phyloP scores from a whole-genome alignment of 306 rosid genomes.

The Ormosia emarginata region DNA sequence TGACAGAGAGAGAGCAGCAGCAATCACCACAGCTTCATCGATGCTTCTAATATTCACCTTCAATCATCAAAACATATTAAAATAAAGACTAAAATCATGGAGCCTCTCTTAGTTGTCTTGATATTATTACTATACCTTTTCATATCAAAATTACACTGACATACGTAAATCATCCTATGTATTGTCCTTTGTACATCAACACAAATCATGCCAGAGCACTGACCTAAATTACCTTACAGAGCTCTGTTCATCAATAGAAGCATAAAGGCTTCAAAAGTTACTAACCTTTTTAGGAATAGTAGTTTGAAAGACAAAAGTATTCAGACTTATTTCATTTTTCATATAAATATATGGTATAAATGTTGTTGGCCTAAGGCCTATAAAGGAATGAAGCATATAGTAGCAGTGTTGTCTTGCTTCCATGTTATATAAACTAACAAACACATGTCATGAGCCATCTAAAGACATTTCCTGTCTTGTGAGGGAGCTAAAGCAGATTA shows the following conservation, averaged over 20 bases:
- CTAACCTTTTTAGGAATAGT: neutral
- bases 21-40: constrained; percentile 97
- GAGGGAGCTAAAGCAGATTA: neutral
- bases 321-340: neutral
- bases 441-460: neutral
- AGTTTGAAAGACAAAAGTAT: neutral
- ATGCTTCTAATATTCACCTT: constrained; percentile 97
- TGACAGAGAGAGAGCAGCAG: constrained; percentile 95
- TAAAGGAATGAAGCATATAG: neutral
- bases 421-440: neutral
- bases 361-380: neutral
- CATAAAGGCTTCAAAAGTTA: neutral
- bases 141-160: neutral
- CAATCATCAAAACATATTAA: constrained; percentile 7
- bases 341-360: neutral
- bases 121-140: neutral
- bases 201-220: neutral
- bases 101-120: constrained; percentile 1
- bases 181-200: neutral
- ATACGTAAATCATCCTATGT: neutral
- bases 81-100: neutral
- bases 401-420: neutral
- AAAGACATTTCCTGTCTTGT: neutral
- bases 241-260: neutral
- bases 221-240: neutral